Base-by-base conservation (phyloP, 2,329 filamentous ascomycete species). In the Nemania serpens region DNA sequence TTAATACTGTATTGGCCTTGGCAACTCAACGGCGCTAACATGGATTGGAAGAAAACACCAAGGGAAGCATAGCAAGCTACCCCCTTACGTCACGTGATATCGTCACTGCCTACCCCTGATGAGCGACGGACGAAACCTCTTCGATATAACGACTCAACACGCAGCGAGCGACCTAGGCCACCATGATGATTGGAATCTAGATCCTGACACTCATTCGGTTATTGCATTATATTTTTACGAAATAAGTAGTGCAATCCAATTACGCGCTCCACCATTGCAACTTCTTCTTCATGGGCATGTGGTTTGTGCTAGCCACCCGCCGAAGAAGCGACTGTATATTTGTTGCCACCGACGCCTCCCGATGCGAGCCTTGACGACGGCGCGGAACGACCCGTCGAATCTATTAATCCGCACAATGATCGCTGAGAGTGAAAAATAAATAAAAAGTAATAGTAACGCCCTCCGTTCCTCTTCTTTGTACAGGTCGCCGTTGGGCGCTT, bases 271-370 rank as follows among this genome's bases (percentile, higher is more conserved):
- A 37, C 29, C 51, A 42, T 46, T 25, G 42, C 43, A 52, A 29
- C 7, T 56, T 57, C 33, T 45, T 36, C 39, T 34, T 41, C 37
- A 17, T 15, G 43, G 36, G 20, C 47, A 43, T 55, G 22, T 47
- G 22, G 43, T 39, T 29, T 29, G 25, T 42, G 47, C 22, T 22
- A 22, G 52, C 33, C 34, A 34, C 33, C 39, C 29, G 45, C 55
- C 43, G 20, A 55, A 55, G 29, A 59, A 59, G 41, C 33, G 53
- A 49, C 53, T 58, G 59, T 55, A 58, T 58, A 55, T 11, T 63
- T 65, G 25, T 58, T 63, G 56, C 62, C 59, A 55, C 53, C 59
- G 50, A 63, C 60, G 62, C 59, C 62, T 49, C 54, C 54, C 46
- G n/a, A 56, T 58, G 54, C 55, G 53, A 60, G 50, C 37, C 57